phyloP scores from a whole-genome alignment of 2,329 filamentous ascomycete genomes.

The Alternaria alternata region DNA sequence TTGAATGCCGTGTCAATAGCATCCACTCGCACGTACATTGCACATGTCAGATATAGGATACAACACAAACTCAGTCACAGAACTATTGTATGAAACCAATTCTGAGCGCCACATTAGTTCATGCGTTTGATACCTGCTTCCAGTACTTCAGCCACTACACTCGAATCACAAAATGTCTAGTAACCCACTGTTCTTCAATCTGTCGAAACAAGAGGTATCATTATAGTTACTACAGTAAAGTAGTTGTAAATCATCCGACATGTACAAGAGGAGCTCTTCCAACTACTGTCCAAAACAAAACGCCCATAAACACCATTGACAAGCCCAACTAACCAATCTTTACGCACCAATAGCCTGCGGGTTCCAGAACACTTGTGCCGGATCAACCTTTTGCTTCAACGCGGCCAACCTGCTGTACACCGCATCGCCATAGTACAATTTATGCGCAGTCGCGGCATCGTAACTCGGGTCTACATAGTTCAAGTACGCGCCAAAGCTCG shows the following conservation, averaged over 20 bases:
- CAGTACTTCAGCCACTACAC: fast-evolving
- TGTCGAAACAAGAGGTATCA: not conserved
- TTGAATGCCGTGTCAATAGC: too few relatives aligned
- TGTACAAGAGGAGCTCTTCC: conserved; percentile 1
- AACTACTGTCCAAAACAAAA: too few relatives aligned
- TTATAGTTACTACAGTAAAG: not conserved
- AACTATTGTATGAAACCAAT: too few relatives aligned
- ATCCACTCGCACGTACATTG: too few relatives aligned
- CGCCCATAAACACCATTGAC: too few relatives aligned
- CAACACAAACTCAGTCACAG: too few relatives aligned
- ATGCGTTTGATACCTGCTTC: not conserved
- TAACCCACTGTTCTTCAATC: too few relatives aligned
- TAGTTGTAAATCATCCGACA: not conserved
- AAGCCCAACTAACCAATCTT: too few relatives aligned
- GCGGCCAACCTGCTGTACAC: conserved; percentile 39
- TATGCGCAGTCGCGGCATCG: conserved; percentile 57
- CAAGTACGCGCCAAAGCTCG: conserved; percentile 59
- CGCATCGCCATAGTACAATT: conserved; percentile 58
- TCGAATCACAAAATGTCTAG: not conserved
- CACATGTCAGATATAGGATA: too few relatives aligned
- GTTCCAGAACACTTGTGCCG: conserved; percentile 50
- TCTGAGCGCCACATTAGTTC: too few relatives aligned
- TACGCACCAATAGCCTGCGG: conserved; percentile 47
- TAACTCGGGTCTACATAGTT: conserved; percentile 64
- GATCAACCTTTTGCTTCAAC: conserved; percentile 38